These are phyloP conservation scores for Aquilaria sinensis DNA, from an alignment of 345 rosid genomes.

Conservation along the genomic window DNA sequence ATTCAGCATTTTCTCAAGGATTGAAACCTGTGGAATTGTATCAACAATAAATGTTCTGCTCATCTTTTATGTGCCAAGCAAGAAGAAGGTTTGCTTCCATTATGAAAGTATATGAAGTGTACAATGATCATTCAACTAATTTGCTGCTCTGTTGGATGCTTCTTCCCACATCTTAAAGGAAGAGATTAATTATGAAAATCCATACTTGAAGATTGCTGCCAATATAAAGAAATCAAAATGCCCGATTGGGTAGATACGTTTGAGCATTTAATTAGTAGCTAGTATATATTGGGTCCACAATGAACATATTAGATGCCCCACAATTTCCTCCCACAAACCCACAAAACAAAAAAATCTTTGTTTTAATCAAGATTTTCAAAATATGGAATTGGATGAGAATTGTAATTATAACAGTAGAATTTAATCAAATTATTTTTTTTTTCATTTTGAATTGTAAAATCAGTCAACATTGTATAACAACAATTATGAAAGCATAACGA, in stretches of 20 bases:
- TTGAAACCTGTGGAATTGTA: slow-evolving; percentile 36
- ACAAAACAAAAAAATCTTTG: too few species aligned
- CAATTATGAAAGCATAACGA: too few species aligned
- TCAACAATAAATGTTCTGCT: slow-evolving; percentile 3
- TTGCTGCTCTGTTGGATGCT: not conserved
- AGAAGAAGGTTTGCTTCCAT: not conserved
- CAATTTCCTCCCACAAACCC: too few species aligned
- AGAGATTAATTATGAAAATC: not conserved
- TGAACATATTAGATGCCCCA: too few species aligned
- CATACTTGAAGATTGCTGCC: slow-evolving; percentile 4
- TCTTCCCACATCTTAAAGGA: not conserved
- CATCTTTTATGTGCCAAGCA: not conserved
- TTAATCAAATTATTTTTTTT: too few species aligned
- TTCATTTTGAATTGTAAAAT: too few species aligned
- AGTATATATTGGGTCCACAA: too few species aligned
- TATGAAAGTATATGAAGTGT: not conserved
- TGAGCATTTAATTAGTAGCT: slow-evolving; percentile 5
- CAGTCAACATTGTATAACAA: too few species aligned
- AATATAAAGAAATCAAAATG: slow-evolving; percentile 2
- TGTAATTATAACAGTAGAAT: too few species aligned
- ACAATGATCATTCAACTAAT: not conserved
- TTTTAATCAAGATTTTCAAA: too few species aligned
- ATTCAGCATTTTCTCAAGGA: slow-evolving; percentile 66
- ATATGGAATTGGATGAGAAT: too few species aligned
- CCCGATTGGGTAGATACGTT: not conserved